Base-by-base conservation (phyloP, 768 basidiomycete genomes). In the Amanita pallidorosea region DNA sequence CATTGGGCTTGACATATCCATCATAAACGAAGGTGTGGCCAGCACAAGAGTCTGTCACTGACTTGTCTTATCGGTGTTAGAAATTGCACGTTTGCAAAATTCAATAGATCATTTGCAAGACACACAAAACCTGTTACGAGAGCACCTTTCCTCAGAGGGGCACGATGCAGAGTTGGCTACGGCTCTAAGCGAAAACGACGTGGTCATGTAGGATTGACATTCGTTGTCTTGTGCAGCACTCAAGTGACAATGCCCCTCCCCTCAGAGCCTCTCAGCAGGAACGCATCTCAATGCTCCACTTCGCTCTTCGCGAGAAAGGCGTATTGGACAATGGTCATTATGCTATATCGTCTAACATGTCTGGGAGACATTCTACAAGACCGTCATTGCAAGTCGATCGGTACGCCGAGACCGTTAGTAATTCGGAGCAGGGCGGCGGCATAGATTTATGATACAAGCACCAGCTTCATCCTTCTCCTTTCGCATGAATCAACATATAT, bases 201-300 rank as follows among this genome's bases (percentile, higher is more conserved):
- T 56, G 2, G 83, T 85, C 37, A 86, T 92, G 88, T 83, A 58
- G 51, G 74, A 65, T 11, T 5, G 12, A 33, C 17, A n/a, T 38
- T 11, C 17, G 41, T 41, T 52, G 53, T 47, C n/a, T 45, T 33
- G 4, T 17, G 29, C 20, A 13, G 45, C 42, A 13, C 40, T 11
- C 20, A 20, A 40, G 45, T 43, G 47, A 7, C 38, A 42, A 27
- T 31, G 44, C 7, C 11, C 41, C 51, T 43, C 23, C 22, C 22
- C 51, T 27, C 55, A 90, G 88, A 55, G 83, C 75, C 6, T 86
- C 88, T 7, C 88, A 90, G 65, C 76, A 84, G 58, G 88, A 91
- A 59, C 73, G 88, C 18, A 77, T 88, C 52, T 66, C 67, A 23
- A 86, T 89, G 47, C 70, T 88, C 47, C 78, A 74, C 62, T 67